Evolutionary conservation across 768 basidiomycete genomes (phyloP).

Genomic region (Baorangia bicolor): DNA sequence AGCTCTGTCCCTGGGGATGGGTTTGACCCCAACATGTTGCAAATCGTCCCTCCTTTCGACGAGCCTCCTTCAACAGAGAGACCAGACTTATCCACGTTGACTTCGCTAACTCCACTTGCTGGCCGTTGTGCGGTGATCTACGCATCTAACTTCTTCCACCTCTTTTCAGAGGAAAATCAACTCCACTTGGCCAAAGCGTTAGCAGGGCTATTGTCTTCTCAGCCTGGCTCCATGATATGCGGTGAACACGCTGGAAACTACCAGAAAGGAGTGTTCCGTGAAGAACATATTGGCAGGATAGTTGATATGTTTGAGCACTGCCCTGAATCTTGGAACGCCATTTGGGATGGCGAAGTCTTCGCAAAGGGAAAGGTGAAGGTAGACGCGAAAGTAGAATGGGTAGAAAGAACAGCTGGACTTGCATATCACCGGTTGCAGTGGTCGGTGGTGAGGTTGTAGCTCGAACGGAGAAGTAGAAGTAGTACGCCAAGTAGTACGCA

Average conservation of each 20-base stretch:
- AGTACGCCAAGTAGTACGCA: too few species aligned
- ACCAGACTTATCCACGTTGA: constrained; percentile 35
- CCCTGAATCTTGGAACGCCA: constrained; percentile 34
- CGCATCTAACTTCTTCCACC: constrained; percentile 48
- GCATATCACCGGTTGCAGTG: constrained; percentile 18
- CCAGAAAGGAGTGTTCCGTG: neutral
- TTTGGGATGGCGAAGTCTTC: constrained; percentile 42
- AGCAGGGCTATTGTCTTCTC: constrained; percentile 29
- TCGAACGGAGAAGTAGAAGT: neutral
- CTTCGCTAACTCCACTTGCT: constrained; percentile 46
- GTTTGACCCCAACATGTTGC: constrained; percentile 46
- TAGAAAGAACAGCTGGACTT: neutral
- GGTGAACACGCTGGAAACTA: constrained; percentile 25
- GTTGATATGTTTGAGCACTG: constrained; percentile 30
- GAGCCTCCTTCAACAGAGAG: constrained; percentile 19
- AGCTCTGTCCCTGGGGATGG: constrained; percentile 55
- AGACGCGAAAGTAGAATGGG: neutral
- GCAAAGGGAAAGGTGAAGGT: constrained; percentile 12
- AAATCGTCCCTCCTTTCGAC: constrained; percentile 31
- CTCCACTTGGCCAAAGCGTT: constrained; percentile 26
- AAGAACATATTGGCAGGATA: neutral
- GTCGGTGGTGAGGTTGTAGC: constrained; percentile 26
- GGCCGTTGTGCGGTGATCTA: constrained; percentile 52
- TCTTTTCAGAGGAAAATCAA: constrained; percentile 33
- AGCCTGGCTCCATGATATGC: constrained; percentile 33